Evolutionary conservation across 2,329 filamentous ascomycete genomes (phyloP).

Genomic region (Laburnicola sp.): DNA sequence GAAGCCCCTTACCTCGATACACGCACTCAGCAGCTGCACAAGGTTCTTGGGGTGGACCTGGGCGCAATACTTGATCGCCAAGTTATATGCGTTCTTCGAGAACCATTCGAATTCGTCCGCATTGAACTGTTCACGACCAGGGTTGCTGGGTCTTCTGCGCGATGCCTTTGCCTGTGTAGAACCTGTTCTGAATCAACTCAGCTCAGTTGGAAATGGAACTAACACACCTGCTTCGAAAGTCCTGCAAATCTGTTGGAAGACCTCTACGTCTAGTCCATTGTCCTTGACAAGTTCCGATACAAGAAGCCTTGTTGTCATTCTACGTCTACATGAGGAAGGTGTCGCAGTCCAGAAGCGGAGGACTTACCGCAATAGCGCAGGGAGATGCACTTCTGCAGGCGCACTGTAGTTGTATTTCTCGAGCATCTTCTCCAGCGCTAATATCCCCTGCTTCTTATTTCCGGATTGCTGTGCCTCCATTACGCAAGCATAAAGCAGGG

Average conservation of each 20-base stretch:
- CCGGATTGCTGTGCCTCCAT: slow-evolving; percentile 71
- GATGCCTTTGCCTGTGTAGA: slow-evolving; percentile 52
- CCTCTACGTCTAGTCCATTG: slow-evolving; percentile 24
- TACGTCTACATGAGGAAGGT: slow-evolving; percentile 23
- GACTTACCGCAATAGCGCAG: slow-evolving; percentile 65
- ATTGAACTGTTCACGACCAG: slow-evolving; percentile 56
- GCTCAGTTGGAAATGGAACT: not conserved
- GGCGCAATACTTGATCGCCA: slow-evolving; percentile 65
- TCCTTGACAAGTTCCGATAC: slow-evolving; percentile 48
- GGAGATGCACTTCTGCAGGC: slow-evolving; percentile 59
- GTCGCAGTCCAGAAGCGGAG: slow-evolving; percentile 37
- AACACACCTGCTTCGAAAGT: slow-evolving; percentile 55
- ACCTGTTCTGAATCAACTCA: slow-evolving; percentile 48
- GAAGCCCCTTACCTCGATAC: slow-evolving; percentile 43
- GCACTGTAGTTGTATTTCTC: slow-evolving; percentile 56
- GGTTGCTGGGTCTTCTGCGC: slow-evolving; percentile 47
- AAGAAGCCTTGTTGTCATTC: slow-evolving; percentile 52
- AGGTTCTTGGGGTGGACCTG: slow-evolving; percentile 60
- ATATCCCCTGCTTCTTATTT: slow-evolving; percentile 62
- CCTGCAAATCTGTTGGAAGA: slow-evolving; percentile 57
- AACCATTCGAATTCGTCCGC: slow-evolving; percentile 79
- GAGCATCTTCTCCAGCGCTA: slow-evolving; percentile 63
- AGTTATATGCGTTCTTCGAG: slow-evolving; percentile 77
- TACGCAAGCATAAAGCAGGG: slow-evolving; percentile 77
- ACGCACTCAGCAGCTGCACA: slow-evolving; percentile 57